Evolutionary conservation across 768 basidiomycete species (phyloP).

Genomic region (Mycena vulgaris): DNA sequence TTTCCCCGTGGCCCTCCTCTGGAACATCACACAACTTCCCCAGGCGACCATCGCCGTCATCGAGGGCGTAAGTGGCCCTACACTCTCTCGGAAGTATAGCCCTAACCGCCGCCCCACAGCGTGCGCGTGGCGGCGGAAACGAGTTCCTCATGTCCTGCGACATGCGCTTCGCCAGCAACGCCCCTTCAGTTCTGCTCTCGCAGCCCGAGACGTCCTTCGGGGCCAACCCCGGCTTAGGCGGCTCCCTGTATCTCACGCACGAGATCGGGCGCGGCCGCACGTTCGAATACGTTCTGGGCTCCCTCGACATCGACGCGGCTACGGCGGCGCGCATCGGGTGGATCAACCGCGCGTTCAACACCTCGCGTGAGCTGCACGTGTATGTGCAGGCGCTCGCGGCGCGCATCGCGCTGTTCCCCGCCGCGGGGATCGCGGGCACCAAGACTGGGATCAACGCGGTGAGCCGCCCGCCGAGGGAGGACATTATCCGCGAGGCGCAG

Average conservation of each 20-base stretch:
- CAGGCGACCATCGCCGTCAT: too few species aligned
- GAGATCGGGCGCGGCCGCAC: too few species aligned
- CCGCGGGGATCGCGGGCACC: slow-evolving; percentile 12
- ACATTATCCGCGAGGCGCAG: slow-evolving; percentile 11
- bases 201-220: slow-evolving; percentile 16
- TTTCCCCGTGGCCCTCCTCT: too few species aligned
- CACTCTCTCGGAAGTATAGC: too few species aligned
- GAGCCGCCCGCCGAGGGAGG: slow-evolving; percentile 19
- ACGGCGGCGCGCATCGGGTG: slow-evolving; percentile 21
- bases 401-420: too few species aligned
- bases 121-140: too few species aligned
- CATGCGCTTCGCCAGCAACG: too few species aligned
- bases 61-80: too few species aligned
- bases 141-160: too few species aligned
- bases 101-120: too few species aligned
- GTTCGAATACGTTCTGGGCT: slow-evolving; percentile 14
- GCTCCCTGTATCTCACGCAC: slow-evolving; percentile 17
- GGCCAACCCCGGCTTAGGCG: slow-evolving; percentile 7
- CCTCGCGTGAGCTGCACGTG: slow-evolving; percentile 7
- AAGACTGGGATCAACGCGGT: slow-evolving; percentile 25
- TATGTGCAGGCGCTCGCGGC: slow-evolving; percentile 15
- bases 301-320: slow-evolving; percentile 10
- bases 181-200: background rate
- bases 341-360: slow-evolving; percentile 20
- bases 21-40: too few species aligned